Evolutionary conservation across 116 monocot species (phyloP), one percentile per base, ranked within the genome.

Genomic region (Posidonia oceanica): DNA sequence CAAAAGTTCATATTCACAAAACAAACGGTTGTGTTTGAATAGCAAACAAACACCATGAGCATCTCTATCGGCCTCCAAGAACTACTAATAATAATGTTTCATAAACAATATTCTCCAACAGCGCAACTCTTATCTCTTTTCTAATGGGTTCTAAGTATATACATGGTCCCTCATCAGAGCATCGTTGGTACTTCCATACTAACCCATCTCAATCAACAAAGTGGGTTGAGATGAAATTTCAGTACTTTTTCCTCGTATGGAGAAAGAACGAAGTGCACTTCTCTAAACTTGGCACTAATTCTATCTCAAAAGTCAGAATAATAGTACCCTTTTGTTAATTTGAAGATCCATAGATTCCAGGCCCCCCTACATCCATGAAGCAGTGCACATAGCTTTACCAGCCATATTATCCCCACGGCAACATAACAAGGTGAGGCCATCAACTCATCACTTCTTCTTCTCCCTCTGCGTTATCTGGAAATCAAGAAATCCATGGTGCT

Each of bases 141-240:
- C 29, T 0, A 29, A 29, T 29, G 29, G 12, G n/a, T 71, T 66
- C 17, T 4, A 55, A 17, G 36, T 39, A 11, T 61, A 36, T 36
- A 11, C 23, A 61, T 61, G 21, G 61, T 56, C 55, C 55, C 55
- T 56, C 55, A 56, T 56, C 0, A 29, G 55, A 56, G 14, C 15
- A 56, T n/a, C 61, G 3, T 61, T 11, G 21, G 61, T 22, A 61
- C 61, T n/a, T 18, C 55, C 8, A 23, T 61, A 36, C 29, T 17
- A 18, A 61, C 15, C 3, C 61, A 61, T 61, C 61, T 22, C 61
- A 61, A 23, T 29, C 61, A 61, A 36, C 61, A 37, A 64, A 64
- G 64, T 64, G 64, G 64, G 64, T 61, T 5, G 61, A 36, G 15
- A 61, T 22, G 29, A 61, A 23, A 14, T 61, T 10, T 20, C 12